phyloP scores from a whole-genome alignment of 257 asterid species.

The Thymus quinquecostatus region DNA sequence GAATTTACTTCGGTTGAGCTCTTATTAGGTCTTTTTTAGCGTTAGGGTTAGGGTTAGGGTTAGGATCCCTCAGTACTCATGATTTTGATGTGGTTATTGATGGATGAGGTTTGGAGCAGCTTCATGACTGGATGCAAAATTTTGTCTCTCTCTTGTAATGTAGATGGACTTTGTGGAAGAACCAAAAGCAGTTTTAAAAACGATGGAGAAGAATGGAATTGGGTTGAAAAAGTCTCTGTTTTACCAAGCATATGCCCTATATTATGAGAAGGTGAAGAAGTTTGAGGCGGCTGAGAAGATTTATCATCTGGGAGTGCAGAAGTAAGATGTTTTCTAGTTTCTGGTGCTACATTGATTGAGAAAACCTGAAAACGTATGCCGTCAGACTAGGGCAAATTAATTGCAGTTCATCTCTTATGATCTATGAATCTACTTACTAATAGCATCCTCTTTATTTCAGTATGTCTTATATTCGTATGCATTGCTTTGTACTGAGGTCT shows the following conservation, averaged over 20 bases:
- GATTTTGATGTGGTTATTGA: not conserved
- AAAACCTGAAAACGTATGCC: not conserved
- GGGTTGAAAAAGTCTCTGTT: slow-evolving; percentile 78
- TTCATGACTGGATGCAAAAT: not conserved
- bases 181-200: slow-evolving; percentile 65
- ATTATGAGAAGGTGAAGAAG: slow-evolving; percentile 85
- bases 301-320: slow-evolving; percentile 79
- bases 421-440: not conserved
- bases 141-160: slow-evolving; percentile 22
- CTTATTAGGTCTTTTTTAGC: not conserved
- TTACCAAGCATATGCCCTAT: slow-evolving; percentile 91
- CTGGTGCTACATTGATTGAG: slow-evolving; percentile 1
- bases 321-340: slow-evolving; percentile 51
- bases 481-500: slow-evolving; percentile 6
- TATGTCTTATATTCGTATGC: not conserved
- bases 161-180: slow-evolving; percentile 94
- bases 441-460: not conserved
- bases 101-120: slow-evolving; percentile 14
- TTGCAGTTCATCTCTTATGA: not conserved
- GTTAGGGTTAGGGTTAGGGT: not conserved
- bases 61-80: not conserved
- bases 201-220: slow-evolving; percentile 71
- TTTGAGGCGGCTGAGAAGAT: slow-evolving; percentile 83
- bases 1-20: not conserved
- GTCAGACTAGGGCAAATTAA: slow-evolving; percentile 6